Base-by-base conservation (phyloP, 306 rosid species). In the Corylus heterophylla region DNA sequence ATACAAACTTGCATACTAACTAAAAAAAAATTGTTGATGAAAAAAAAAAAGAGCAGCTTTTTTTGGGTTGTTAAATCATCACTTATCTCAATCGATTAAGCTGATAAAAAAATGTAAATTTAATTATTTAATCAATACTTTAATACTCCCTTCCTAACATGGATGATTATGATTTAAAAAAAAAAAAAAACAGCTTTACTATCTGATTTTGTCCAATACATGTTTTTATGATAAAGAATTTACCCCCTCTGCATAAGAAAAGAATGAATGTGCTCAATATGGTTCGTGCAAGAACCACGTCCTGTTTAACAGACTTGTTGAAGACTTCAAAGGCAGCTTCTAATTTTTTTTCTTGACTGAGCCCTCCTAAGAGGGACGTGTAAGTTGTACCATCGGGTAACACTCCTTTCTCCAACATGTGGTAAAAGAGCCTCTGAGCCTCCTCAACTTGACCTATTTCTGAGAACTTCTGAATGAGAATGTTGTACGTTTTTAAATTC, bases 401-500 rank as follows among this genome's bases (percentile, higher is more conserved):
- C 3, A 95, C 76, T 37, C 81, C 88, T 85, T 90, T 92, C 29
- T 80, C 89, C 79, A 86, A 54, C 98, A 92, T 95, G 84, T 85
- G 92, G 72, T 80, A 8, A 82, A 89, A 89, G 52, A 95, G 90
- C 88, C 83, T 84, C 31, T 50, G 86, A 84, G 98, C 97, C 88
- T 95, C 98, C 79, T 92, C 92, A 35, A 81, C 66, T 78, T 85
- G 90, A 42, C 97, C 92, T 25, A 86, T 90, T 76, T 92, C 88
- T 13, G 91, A 89, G 64, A 95, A 86, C 66, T 95, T 95, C 2
- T 13, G 58, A 18, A 92, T 88, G 1, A 95, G 89, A 84, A 87
- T 87, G 78, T 86, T 95, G 83, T 95, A 95, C 8, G 98, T 92
- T 83, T 82, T 82, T 80, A 95, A 86, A 80, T 92, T 91, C 71